Evolutionary conservation across 495 filamentous ascomycete genomes (phyloP).

Genomic region (Apiosordaria backusii): DNA sequence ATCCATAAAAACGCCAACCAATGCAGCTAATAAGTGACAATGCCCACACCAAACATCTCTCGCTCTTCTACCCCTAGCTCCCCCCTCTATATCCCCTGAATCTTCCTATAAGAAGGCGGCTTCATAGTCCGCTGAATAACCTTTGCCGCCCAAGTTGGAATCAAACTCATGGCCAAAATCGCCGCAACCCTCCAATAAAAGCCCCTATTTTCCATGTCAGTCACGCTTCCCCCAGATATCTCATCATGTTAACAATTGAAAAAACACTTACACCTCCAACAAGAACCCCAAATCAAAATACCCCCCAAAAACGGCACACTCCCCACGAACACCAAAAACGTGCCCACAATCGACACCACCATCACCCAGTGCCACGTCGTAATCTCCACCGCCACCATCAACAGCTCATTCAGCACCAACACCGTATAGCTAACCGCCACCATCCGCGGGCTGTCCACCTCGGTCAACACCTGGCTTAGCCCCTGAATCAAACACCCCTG

Average conservation of each 20-base stretch:
- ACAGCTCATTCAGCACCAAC: constrained; percentile 87
- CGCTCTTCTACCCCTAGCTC: neutral
- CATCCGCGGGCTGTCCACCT: constrained; percentile 66
- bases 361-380: constrained; percentile 97
- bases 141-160: constrained; percentile 86
- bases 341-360: constrained; percentile 79
- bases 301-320: constrained; percentile 81
- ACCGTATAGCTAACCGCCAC: constrained; percentile 89
- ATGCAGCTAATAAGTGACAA: constrained; percentile 8
- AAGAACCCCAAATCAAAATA: constrained; percentile 90
- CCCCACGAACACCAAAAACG: constrained; percentile 71
- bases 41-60: constrained; percentile 14
- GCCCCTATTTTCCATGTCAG: constrained; percentile 45
- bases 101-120: constrained; percentile 94
- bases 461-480: constrained; percentile 79
- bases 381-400: constrained; percentile 95
- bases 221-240: constrained; percentile 7
- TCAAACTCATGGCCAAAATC: constrained; percentile 70
- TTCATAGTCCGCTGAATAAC: constrained; percentile 75
- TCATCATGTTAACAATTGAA: neutral
- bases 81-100: constrained; percentile 57
- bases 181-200: constrained; percentile 87
- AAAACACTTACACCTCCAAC: constrained; percentile 53
- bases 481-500: constrained; percentile 95
- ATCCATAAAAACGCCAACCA: neutral